Evolutionary conservation across 345 rosid genomes (phyloP).

Genomic region (Cardiospermum halicacabum): DNA sequence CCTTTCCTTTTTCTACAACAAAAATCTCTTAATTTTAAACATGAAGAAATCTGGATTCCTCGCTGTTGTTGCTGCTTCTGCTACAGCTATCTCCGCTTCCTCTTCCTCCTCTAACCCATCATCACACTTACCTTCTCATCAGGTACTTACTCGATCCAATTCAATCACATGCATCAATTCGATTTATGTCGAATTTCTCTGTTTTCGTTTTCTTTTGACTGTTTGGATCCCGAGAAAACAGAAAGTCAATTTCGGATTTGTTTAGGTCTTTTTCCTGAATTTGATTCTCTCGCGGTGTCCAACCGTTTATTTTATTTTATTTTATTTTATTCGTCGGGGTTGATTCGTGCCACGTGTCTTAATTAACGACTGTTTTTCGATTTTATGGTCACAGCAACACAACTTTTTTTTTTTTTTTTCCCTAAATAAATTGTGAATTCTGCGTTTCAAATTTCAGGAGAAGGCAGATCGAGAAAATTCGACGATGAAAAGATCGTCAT

Average conservation of each 20-base stretch:
- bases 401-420: too few species aligned
- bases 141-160: too few species aligned
- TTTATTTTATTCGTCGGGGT: background rate
- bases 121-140: constrained; percentile 25
- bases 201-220: background rate
- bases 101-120: constrained; percentile 25
- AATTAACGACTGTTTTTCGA: too few species aligned
- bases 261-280: background rate
- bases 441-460: constrained; percentile 21
- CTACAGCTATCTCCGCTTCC: constrained; percentile 42
- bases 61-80: constrained; percentile 48
- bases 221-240: constrained; percentile 17
- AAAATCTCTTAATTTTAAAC: constrained; percentile 6
- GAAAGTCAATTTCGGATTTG: background rate
- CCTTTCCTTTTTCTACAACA: background rate
- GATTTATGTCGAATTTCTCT: background rate
- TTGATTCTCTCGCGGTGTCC: background rate
- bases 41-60: constrained; percentile 56
- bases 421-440: too few species aligned
- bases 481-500: constrained; percentile 18
- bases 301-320: too few species aligned
- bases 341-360: background rate
- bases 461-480: constrained; percentile 33
- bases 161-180: too few species aligned
- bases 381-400: too few species aligned